Evolutionary conservation across 148 eudicot species (phyloP).

Genomic region (Rhododendron ferrugineum): DNA sequence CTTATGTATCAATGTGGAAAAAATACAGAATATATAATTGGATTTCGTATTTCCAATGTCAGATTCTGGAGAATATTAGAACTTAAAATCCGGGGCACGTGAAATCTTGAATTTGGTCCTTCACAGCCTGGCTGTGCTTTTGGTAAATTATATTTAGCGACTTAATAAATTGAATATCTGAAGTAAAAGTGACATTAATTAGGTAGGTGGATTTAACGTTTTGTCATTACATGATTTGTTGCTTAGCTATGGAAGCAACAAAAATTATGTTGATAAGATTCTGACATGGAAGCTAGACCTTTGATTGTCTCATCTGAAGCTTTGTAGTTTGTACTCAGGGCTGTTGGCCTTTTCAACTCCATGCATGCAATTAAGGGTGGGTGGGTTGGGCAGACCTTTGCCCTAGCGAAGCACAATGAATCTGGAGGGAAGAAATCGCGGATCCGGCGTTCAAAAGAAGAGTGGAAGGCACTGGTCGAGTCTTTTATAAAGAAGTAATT

Average conservation of each 20-base stretch:
- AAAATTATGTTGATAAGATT: background rate
- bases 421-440: slow-evolving; percentile 59
- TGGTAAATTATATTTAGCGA: background rate
- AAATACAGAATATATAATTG: background rate
- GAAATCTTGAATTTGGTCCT: background rate
- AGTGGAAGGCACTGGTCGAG: slow-evolving; percentile 78
- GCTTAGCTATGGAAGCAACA: background rate
- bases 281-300: background rate
- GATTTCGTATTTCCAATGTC: background rate
- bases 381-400: slow-evolving; percentile 81
- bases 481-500: slow-evolving; percentile 74
- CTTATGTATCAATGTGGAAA: background rate
- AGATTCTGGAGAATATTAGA: background rate
- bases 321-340: slow-evolving; percentile 1
- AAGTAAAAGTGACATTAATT: background rate
- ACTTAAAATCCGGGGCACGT: background rate
- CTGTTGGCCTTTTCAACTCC: slow-evolving; percentile 1
- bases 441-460: slow-evolving; percentile 83
- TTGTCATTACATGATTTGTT: background rate
- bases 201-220: background rate
- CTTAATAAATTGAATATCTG: background rate
- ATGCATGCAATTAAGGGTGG: slow-evolving; percentile 66
- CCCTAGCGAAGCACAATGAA: slow-evolving; percentile 54
- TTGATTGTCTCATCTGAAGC: slow-evolving; percentile 11
- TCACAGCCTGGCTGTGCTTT: background rate